Evolutionary conservation across 2,329 filamentous ascomycete species (phyloP), one percentile per base, ranked within the genome.

Genomic region (Colletotrichum eremochloae): DNA sequence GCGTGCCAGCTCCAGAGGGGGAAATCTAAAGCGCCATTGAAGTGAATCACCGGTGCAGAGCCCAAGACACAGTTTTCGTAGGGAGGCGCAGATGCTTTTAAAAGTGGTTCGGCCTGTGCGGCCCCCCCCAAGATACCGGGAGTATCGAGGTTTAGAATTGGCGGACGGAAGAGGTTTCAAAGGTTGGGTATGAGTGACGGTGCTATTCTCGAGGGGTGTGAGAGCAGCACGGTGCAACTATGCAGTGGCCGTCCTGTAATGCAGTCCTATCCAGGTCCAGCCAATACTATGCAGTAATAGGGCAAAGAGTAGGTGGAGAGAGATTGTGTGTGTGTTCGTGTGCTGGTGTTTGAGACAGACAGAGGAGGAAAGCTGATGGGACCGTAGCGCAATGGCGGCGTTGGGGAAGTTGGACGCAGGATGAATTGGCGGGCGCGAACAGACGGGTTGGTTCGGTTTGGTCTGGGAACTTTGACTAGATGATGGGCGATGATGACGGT

Each of bases 21-120:
- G 53, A 73, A 67, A 56, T 65, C 46, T 73, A 73, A 71, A 71
- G 67, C 67, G 67, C 71, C 71, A 73, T 73, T 62, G 71, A 67
- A 42, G 61, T 70, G 61, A 71, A 71, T 67, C 67, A 67, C 61
- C 67, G 71, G 71, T 56, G 62, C 62, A 63, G 60, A 69, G 66
- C 52, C 65, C 60, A 72, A 72, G 69, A 72, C 65, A 72, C 69
- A 69, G 69, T 69, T 72, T 72, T 60, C 60, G 60, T 69, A 72
- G 40, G 38, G 58, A 68, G 69, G 69, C 69, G 66, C 66, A 60
- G 68, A 52, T 72, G 69, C 69, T 61, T 61, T 68, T 64, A 64
- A 64, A 44, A 69, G 69, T 69, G 53, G 60, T 46, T 72, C 60
- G 66, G 69, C 66, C 69, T 72, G 66, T 72, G 69, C 69, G 69